Conservation (phyloP, 2,329 filamentous ascomycete genomes). For the Colletotrichum navitas region DNA sequence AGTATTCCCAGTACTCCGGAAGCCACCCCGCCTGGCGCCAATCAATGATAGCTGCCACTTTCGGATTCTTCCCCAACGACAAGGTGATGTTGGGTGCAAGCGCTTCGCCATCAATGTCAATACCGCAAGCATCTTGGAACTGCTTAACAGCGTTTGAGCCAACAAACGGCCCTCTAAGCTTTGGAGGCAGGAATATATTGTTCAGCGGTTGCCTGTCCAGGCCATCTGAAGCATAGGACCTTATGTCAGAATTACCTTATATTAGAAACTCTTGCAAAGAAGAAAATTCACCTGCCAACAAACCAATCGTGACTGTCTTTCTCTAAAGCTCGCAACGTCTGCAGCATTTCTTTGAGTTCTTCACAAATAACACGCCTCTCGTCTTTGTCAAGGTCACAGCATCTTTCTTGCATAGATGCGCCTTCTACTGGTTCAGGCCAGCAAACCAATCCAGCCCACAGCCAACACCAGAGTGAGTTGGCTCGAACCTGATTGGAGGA, state of each 20-base stretch:
- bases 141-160: neutral
- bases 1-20: constrained; percentile 2
- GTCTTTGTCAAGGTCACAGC: neutral
- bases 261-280: neutral
- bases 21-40: neutral
- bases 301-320: neutral
- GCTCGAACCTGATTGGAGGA: no score
- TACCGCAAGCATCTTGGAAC: neutral
- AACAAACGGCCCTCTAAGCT: neutral
- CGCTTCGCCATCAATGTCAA: neutral
- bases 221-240: neutral
- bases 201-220: neutral
- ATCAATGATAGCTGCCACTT: constrained; percentile 6
- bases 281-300: neutral
- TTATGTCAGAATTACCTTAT: neutral
- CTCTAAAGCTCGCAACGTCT: neutral
- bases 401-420: neutral
- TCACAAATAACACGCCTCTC: neutral
- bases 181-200: neutral
- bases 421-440: no score
- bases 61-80: neutral
- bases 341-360: neutral
- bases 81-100: neutral
- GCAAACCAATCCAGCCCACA: no score
- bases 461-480: no score